Conservation (phyloP, 2,329 filamentous ascomycete species). For the Juglanconis sp. region DNA sequence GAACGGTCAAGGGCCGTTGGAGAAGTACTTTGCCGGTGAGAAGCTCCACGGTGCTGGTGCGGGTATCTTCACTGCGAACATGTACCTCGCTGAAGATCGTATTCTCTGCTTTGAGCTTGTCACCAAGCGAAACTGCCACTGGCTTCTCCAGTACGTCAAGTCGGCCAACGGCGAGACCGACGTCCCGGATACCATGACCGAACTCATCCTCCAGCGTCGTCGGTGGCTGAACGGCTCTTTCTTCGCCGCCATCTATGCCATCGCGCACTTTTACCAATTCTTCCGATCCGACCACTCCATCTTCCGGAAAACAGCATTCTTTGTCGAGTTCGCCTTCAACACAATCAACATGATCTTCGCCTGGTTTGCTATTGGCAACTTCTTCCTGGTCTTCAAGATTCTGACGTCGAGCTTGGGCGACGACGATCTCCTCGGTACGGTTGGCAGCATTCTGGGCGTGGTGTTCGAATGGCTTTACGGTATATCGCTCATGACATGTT, state of each 20-base stretch:
- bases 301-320: constrained; percentile 82
- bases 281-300: constrained; percentile 89
- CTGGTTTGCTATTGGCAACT: constrained; percentile 98
- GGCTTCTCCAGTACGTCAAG: constrained; percentile 98
- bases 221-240: constrained; percentile 98
- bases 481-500: constrained; percentile 86
- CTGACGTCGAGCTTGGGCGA: constrained; percentile 81
- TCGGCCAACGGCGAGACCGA: constrained; percentile 95
- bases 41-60: constrained; percentile 18
- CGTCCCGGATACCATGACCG: constrained; percentile 88
- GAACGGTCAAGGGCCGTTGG: constrained; percentile 71
- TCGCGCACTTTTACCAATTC: constrained; percentile 94
- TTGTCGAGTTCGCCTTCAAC: constrained; percentile 92
- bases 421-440: constrained; percentile 65
- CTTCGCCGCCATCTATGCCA: constrained; percentile 93
- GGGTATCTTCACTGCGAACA: constrained; percentile 90
- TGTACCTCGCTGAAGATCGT: constrained; percentile 98
- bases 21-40: constrained; percentile 20
- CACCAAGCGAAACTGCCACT: constrained; percentile 93
- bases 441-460: constrained; percentile 77
- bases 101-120: constrained; percentile 99
- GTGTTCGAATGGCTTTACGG: constrained; percentile 97
- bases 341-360: constrained; percentile 96
- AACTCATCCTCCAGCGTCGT: constrained; percentile 91
- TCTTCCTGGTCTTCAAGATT: constrained; percentile 98